These are phyloP conservation scores for Diutina sp. DNA, from an alignment of 1,139 yeast genomes.

Conservation along the genomic window DNA sequence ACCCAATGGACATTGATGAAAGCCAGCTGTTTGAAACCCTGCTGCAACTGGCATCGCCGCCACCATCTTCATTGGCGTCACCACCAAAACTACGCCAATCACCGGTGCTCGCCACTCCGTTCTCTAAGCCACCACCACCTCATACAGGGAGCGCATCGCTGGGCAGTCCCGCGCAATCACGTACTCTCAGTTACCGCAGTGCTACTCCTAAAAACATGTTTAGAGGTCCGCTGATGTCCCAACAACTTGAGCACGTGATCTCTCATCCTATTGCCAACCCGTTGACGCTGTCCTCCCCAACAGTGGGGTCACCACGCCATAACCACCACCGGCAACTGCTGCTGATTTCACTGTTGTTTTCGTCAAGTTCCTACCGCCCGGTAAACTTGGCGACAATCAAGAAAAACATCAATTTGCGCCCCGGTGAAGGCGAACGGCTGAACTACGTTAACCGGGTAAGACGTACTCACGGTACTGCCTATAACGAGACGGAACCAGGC, in stretches of 20 bases:
- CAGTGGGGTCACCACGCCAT: background rate
- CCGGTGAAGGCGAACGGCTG: conserved; percentile 42
- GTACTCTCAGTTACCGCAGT: conserved; percentile 1
- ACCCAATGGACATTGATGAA: background rate
- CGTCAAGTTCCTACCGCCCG: conserved; percentile 21
- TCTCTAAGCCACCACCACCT: background rate
- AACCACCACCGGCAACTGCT: conserved; percentile 4
- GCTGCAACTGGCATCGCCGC: background rate
- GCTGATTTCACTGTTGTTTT: conserved; percentile 26
- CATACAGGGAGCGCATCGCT: background rate
- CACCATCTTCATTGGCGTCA: background rate
- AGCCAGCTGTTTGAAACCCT: background rate
- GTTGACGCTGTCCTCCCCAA: background rate
- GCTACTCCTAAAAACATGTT: background rate
- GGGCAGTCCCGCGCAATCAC: background rate
- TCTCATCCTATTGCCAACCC: background rate
- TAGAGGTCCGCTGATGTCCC: background rate
- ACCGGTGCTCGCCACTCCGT: background rate
- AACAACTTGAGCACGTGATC: background rate
- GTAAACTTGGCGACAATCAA: conserved; percentile 28
- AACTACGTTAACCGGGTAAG: conserved; percentile 43
- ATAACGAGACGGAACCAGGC: conserved; percentile 40
- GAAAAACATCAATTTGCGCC: conserved; percentile 21
- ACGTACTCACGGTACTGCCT: conserved; percentile 40
- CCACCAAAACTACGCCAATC: background rate